Conservation (phyloP, 1,284 basidiomycete genomes). For the Wallemia mellicola region DNA sequence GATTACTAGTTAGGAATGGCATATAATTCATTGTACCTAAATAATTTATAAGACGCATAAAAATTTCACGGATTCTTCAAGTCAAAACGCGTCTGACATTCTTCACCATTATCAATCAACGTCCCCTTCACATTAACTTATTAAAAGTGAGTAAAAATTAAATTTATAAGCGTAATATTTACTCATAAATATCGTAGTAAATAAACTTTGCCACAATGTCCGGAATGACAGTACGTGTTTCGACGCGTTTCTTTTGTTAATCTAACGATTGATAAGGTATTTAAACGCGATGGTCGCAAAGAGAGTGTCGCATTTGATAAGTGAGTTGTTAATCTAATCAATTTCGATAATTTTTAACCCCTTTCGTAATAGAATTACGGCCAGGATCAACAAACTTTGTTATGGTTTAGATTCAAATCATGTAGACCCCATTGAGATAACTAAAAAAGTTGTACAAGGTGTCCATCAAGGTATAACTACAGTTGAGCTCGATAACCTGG, state of each 20-base stretch:
- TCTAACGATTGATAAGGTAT: conserved; percentile 6
- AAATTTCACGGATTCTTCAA: background rate
- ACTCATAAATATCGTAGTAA: background rate
- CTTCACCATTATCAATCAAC: background rate
- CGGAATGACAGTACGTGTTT: background rate
- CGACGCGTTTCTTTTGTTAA: background rate
- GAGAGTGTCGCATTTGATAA: conserved; percentile 68
- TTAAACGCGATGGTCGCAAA: conserved; percentile 17
- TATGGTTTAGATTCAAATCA: conserved; percentile 84
- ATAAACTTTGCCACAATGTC: conserved; percentile 1
- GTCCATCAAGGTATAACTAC: conserved; percentile 92
- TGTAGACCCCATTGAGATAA: conserved; percentile 75
- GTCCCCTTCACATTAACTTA: background rate
- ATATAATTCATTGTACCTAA: background rate
- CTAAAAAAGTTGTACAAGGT: conserved; percentile 82
- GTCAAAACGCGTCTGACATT: background rate
- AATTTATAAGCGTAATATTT: background rate
- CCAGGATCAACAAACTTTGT: conserved; percentile 77
- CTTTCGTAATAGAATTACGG: conserved; percentile 40
- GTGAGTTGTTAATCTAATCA: conserved; percentile 15
- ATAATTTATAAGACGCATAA: background rate
- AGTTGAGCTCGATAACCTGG: conserved; percentile 88
- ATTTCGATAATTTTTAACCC: background rate
- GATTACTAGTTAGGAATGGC: conserved; percentile 19
- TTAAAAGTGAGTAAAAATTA: background rate